phyloP scores from a whole-genome alignment of 2,329 filamentous ascomycete genomes.

The Immersiporthe knoxdaviesiana region DNA sequence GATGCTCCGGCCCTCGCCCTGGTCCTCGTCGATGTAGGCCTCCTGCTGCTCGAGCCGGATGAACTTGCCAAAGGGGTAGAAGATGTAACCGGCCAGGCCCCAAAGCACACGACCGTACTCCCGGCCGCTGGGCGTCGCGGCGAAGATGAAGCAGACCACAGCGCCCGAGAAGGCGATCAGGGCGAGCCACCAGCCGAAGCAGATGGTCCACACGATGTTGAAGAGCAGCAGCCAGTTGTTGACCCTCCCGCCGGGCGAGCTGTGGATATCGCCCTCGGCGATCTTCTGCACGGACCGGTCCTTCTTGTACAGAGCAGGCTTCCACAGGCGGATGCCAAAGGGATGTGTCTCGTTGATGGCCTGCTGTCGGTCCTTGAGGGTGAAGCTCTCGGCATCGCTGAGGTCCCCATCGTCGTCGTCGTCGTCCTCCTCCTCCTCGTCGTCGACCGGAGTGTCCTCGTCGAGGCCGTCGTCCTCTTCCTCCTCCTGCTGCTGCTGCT shows the following conservation, averaged over 20 bases:
- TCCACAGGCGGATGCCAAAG: conserved; percentile 98
- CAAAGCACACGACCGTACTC: conserved; percentile 86
- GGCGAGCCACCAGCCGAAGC: conserved; percentile 97
- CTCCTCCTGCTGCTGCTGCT: conserved; percentile 18
- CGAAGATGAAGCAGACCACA: conserved; percentile 76
- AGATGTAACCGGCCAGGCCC: conserved; percentile 82
- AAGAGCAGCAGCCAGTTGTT: conserved; percentile 83
- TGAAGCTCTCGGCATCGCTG: conserved; percentile 97
- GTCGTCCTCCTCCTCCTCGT: no score
- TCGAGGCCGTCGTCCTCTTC: conserved; percentile 43
- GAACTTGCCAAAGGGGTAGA: conserved; percentile 97
- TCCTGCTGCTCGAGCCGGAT: conserved; percentile 93
- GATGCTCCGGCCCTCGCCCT: conserved; percentile 94
- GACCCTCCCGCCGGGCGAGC: conserved; percentile 84
- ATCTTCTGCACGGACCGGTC: conserved; percentile 93
- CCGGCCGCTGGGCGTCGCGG: conserved; percentile 75
- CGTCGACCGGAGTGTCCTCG: conserved; percentile 43
- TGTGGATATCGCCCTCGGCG: conserved; percentile 96
- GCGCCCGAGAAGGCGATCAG: conserved; percentile 75
- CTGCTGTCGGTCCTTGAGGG: conserved; percentile 92
- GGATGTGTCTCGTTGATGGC: conserved; percentile 99
- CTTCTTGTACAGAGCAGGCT: conserved; percentile 98
- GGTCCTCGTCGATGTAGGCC: conserved; percentile 89
- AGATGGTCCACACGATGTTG: conserved; percentile 86
- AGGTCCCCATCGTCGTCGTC: conserved; percentile 72